Percentiles rank a stretch among this genome's conserved stretches.
These are phyloP conservation scores for Penicillium pancosmium DNA, from an alignment of 495 filamentous ascomycete species.

Conservation along the genomic window DNA sequence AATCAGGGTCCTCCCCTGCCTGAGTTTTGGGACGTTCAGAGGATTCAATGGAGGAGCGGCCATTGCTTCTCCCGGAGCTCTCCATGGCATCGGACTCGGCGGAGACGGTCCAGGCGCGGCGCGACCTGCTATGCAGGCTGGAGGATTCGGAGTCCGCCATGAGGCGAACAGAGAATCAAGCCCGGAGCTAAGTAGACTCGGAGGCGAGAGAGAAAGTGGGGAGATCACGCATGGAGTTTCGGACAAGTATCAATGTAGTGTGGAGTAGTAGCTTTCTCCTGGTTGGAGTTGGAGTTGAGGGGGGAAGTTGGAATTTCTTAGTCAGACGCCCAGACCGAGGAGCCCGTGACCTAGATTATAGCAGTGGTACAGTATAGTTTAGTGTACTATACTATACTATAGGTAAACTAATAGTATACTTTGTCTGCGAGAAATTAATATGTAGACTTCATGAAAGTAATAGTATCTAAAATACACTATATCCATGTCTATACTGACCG, in stretches of 20 bases:
- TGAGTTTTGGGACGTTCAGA: conserved; percentile 49
- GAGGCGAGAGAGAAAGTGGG: conserved; percentile 1
- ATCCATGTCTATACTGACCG: no score
- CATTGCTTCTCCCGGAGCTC: conserved; percentile 42
- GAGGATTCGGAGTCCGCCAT: conserved; percentile 39
- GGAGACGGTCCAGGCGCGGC: conserved; percentile 37
- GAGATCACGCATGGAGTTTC: neutral
- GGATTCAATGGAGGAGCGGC: conserved; percentile 48
- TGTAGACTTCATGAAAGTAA: no score
- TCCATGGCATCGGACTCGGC: conserved; percentile 39
- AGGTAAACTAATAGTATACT: no score
- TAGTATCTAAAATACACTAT: no score
- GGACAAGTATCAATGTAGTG: conserved; percentile 5
- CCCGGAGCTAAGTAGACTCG: conserved; percentile 4
- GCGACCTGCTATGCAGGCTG: conserved; percentile 32
- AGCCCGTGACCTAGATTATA: no score
- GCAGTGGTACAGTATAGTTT: no score
- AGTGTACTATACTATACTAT: no score
- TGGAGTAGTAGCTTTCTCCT: neutral
- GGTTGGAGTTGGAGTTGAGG: neutral
- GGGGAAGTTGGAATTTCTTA: conserved; percentile 8
- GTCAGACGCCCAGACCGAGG: conserved; percentile 12
- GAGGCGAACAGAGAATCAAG: conserved; percentile 12
- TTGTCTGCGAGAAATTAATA: no score
- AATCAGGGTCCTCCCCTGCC: conserved; percentile 39